phyloP scores from a whole-genome alignment of 257 asterid species.

The Primulina tabacum region DNA sequence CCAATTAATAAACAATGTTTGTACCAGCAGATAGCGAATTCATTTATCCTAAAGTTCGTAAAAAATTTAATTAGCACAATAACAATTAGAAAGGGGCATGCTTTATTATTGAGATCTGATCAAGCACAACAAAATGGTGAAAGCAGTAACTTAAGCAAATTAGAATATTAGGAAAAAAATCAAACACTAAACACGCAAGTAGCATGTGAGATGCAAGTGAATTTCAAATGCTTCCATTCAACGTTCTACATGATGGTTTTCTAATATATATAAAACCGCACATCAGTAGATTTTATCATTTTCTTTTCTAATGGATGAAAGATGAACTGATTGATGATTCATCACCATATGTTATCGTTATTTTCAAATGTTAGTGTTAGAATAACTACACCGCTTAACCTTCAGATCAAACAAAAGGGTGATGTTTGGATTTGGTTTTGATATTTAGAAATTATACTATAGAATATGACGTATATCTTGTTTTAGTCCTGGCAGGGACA shows the following conservation, averaged over 20 bases:
- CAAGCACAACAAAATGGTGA: slow-evolving; percentile 3
- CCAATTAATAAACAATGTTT: slow-evolving; percentile 6
- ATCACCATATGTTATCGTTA: not conserved
- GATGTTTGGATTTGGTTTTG: not conserved
- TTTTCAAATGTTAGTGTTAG: no score
- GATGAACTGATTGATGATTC: not conserved
- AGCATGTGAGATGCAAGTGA: not conserved
- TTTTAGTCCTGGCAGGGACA: no score
- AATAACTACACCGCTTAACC: not conserved
- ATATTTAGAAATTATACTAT: no score
- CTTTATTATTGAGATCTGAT: not conserved
- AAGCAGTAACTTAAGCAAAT: not conserved
- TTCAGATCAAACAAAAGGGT: not conserved
- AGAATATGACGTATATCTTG: no score
- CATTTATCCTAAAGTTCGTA: slow-evolving; percentile 3
- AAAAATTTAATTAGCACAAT: not conserved
- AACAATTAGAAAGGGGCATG: not conserved
- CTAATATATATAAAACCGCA: no score
- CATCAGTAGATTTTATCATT: not conserved
- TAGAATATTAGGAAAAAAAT: not conserved
- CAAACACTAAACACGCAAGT: not conserved
- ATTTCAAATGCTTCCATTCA: not conserved
- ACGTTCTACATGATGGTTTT: not conserved
- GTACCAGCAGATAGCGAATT: slow-evolving; percentile 1
- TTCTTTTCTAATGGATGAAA: not conserved